Base-by-base conservation (phyloP, 805 yeast genomes). In the Clavispora santaluciae region DNA sequence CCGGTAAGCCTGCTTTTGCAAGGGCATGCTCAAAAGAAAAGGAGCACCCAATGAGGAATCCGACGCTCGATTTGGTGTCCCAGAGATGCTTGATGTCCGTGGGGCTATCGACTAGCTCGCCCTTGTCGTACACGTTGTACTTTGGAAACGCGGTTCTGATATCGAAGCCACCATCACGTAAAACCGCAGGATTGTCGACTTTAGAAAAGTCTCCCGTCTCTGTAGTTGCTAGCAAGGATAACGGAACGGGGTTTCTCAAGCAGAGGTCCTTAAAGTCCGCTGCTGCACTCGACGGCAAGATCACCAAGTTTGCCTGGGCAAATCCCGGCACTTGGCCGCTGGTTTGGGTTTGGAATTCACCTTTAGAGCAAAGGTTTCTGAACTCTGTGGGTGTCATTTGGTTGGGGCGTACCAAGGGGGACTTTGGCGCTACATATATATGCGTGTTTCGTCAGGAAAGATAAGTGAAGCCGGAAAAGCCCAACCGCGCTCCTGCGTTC, bases 41-140 rank as follows among this genome's bases (percentile, higher is more conserved):
- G 1, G 73, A 68, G 43, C 73, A 69, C 12, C 74, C 73, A 22
- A 69, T 61, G 12, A 69, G 42, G 38, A 69, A 69, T 6, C 70
- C 73, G n/a, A 67, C 63, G 42, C 67, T 60, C 18, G 53, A 55
- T 3, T 46, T 45, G 2, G 53, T 8, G 18, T 33, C 44, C 73
- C 73, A 68, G 38, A 61, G 61, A 1, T 54, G 40, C 4, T 20
- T 34, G 6, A 67, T 56, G 40, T 61, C 54, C 2, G 39, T 39
- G 15, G 56, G 56, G 7, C 50, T 45, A 9, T 44, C 53, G 12
- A 50, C 41, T 6, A 64, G 41, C 16, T 50, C 33, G 5, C 73
- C 72, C 8, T 57, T 44, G 26, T 58, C 53, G 44, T 63, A 68
- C 6, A 66, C 55, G 20, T 51, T 46, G 46, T 68, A 69, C 25